Evolutionary conservation across 2,329 filamentous ascomycete genomes (phyloP).

Genomic region (Colletotrichum ledebouriae): DNA sequence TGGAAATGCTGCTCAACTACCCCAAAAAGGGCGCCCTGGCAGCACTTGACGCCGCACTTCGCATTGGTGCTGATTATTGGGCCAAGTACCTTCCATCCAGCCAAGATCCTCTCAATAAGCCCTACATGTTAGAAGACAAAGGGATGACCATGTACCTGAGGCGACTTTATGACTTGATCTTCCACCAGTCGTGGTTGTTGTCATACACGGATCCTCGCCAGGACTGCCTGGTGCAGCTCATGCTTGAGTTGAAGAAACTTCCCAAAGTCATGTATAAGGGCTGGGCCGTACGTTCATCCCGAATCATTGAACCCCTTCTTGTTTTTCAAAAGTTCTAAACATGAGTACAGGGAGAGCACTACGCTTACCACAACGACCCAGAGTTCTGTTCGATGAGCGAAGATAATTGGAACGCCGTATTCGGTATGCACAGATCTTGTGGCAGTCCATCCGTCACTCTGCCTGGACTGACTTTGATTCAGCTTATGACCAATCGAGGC

Average conservation of each 20-base stretch:
- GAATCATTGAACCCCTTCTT: too few relatives aligned
- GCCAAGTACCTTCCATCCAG: slow-evolving; percentile 6
- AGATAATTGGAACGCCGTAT: not conserved
- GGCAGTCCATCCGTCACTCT: too few relatives aligned
- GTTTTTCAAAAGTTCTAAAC: too few relatives aligned
- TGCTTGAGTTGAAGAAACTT: not conserved
- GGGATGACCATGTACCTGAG: not conserved
- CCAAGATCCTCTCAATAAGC: slow-evolving; percentile 5
- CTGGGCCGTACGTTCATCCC: not conserved
- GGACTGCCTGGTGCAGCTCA: not conserved
- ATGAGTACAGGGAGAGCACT: not conserved
- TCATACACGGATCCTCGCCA: not conserved
- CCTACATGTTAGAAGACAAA: slow-evolving; percentile 9
- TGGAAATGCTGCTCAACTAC: not conserved
- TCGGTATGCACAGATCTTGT: not conserved
- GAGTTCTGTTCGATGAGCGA: slow-evolving; percentile 12
- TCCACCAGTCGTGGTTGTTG: not conserved
- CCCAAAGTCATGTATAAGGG: not conserved
- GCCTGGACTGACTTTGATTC: not conserved
- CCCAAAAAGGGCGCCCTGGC: not conserved
- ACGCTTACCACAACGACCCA: slow-evolving; percentile 1
- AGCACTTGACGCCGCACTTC: not conserved
- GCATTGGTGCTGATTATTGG: slow-evolving; percentile 9
- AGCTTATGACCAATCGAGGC: not conserved
- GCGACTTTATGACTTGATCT: not conserved